A percentile compares a stretch with the other conserved stretches of the same genome.
Conservation (phyloP, 2,329 filamentous ascomycete genomes). For the Aspergillus sp. region DNA sequence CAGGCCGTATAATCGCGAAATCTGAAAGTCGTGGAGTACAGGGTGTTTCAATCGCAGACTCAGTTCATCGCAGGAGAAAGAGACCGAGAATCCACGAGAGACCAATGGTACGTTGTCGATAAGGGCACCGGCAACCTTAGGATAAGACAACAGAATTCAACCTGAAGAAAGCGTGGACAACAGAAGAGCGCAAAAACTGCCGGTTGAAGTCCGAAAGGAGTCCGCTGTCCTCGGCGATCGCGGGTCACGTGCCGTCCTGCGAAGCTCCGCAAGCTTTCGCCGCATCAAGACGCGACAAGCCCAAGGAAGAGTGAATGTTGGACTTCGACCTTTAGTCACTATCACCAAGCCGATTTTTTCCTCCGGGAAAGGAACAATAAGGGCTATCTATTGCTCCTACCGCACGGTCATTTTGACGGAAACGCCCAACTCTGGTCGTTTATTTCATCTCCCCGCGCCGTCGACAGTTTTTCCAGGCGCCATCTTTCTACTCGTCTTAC, state of each 20-base stretch:
- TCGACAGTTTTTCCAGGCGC: neutral
- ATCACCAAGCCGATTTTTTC: neutral
- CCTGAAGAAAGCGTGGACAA: neutral
- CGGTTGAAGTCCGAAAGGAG: neutral
- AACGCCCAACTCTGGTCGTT: neutral
- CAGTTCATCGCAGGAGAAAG: neutral
- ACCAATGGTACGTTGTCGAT: neutral
- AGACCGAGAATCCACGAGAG: neutral
- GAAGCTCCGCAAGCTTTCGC: constrained; percentile 1
- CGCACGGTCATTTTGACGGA: neutral
- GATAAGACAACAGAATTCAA: neutral
- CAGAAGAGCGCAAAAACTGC: neutral
- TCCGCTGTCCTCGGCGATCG: neutral
- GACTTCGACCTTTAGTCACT: neutral
- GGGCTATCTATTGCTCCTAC: neutral
- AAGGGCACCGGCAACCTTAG: too few relatives aligned
- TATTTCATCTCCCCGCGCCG: neutral
- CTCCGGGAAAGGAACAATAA: neutral
- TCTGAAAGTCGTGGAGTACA: neutral
- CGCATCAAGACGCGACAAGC: neutral
- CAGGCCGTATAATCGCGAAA: neutral
- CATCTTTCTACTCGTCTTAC: neutral
- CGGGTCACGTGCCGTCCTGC: neutral
- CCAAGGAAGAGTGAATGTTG: neutral
- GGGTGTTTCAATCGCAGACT: neutral